These are phyloP conservation scores for Blastomyces parvus DNA, from an alignment of 2,329 filamentous ascomycete genomes.

Conservation along the genomic window DNA sequence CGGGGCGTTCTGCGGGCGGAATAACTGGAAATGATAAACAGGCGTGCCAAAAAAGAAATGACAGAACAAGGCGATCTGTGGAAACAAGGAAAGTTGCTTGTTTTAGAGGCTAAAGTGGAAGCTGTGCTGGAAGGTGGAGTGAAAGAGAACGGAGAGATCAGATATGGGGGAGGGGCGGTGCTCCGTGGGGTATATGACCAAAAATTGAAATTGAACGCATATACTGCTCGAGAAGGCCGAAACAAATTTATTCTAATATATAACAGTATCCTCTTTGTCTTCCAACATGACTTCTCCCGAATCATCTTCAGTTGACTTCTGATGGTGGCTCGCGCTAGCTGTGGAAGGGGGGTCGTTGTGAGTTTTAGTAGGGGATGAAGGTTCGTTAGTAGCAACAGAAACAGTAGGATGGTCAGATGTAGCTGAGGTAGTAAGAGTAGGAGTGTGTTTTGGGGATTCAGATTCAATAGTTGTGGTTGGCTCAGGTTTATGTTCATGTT, in stretches of 20 bases:
- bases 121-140: neutral
- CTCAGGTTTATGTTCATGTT: slow-evolving; percentile 6
- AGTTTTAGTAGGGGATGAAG: slow-evolving; percentile 21
- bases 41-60: neutral
- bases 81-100: neutral
- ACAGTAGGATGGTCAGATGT: slow-evolving; percentile 20
- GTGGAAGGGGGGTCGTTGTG: slow-evolving; percentile 18
- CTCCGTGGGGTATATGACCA: neutral
- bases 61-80: neutral
- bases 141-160: neutral
- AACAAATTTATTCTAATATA: slow-evolving; percentile 51
- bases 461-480: neutral
- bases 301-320: slow-evolving; percentile 53
- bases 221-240: neutral
- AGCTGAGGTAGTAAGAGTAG: slow-evolving; percentile 19
- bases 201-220: neutral
- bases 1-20: neutral
- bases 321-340: slow-evolving; percentile 15
- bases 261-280: slow-evolving; percentile 81
- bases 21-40: neutral
- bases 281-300: slow-evolving; percentile 69
- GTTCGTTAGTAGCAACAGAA: slow-evolving; percentile 25
- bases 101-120: neutral
- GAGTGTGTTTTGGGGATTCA: slow-evolving; percentile 13
- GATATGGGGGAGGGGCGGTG: neutral